Evolutionary conservation across 345 rosid species (phyloP), one percentile per base, ranked within the genome.

Genomic region (Camelina laxa): DNA sequence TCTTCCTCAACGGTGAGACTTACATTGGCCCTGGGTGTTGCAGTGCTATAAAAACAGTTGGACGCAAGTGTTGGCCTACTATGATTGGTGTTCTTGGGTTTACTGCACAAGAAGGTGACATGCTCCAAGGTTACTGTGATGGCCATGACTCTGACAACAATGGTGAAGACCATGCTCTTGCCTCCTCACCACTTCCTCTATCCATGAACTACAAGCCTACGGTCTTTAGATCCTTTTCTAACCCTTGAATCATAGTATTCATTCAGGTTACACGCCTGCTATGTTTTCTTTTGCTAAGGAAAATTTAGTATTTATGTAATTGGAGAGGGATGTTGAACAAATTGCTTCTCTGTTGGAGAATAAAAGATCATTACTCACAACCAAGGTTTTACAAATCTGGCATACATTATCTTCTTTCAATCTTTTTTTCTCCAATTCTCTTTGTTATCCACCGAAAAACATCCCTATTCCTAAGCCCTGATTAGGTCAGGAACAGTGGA

Each of bases 1-100:
- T 92, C 78, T 92, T 92, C 71, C 79, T 90, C 62, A 85, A 88
- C 16, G 95, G 95, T 4, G 96, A 92, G 76, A 83, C 91, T 6
- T 77, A 85, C 48, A 17, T 89, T 9, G 98, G 97, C 2, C 75
- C 71, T 1, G 59, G 83, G 13, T 93, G 97, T 27, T 91, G 98
- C 71, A 56, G 65, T 6, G 98, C 93, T 15, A 85, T 93, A 20
- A 78, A 80, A 33, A 83, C 77, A 11, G 71, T 93, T 47, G 70
- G 82, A 35, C 63, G 65, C 0, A 80, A 80, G 6, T 89, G 97
- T 71, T 89, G 93, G 97, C 90, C 93, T 30, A 75, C 77, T 58
- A 72, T 91, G 87, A 79, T 85, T 7, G 80, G 70, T 24, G 71
- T 87, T 1, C 84, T 91, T 1, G 93, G 96, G 5, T 91, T 89